Evolutionary conservation across 352 stramenopile species (phyloP), one percentile per base, ranked within the genome.

Genomic region (Pythium biforme): DNA sequence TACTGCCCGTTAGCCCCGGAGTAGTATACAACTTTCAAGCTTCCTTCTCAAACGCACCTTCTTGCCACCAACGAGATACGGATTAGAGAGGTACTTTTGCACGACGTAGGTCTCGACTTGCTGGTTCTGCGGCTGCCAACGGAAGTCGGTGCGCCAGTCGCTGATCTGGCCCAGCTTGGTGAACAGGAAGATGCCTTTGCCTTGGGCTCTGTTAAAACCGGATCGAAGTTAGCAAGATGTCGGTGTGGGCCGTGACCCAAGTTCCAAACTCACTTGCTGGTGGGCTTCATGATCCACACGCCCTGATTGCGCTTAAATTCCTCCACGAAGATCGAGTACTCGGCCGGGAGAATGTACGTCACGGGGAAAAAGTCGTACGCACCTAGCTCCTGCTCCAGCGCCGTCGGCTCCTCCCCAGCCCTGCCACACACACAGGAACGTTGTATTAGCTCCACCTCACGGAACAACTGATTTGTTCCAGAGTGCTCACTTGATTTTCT

Each of bases 231-330:
- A 43, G 37, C 37, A 12, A 19, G 8, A 43, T 17, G 1, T n/a
- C 37, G 6, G 19, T 43, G 15, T 19, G 17, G 3, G 6, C 37
- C 15, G 37, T n/a, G 2, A n/a, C 1, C 14, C 11, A 43, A 20
- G 31, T n/a, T 34, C 5, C 10, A 50, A 19, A 80, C 80, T 45
- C 68, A 92, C 77, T 90, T 96, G 45, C 94, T 93, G 23, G 97
- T 97, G 10, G 94, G 94, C 68, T 98, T 98, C 94, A 98, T 98
- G 69, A 98, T 98, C 94, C 94, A 98, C 2, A 97, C 82, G 33
- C 92, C 94, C 40, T 92, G 80, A 55, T 78, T 89, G 19, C 89
- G 76, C 60, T 97, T 97, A 55, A 97, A 98, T 55, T 97, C 90
- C 74, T 98, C 92, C 1, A 98, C 88, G 64, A 98, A 98, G 68